Conservation (phyloP, 148 eudicot genomes). For the Chenopodium quinoa region DNA sequence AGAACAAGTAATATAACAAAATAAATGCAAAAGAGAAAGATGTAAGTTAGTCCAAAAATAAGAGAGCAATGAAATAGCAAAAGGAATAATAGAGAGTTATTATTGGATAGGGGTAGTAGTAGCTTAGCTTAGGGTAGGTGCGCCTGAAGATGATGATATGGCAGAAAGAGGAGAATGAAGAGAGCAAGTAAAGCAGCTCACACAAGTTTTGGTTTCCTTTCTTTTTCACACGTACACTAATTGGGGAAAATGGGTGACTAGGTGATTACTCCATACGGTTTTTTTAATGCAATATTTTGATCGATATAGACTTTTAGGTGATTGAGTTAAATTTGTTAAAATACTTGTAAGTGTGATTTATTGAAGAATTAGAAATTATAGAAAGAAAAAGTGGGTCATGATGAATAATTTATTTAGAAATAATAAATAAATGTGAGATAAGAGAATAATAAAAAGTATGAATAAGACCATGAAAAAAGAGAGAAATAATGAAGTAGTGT, state of each 20-base stretch:
- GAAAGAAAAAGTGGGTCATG: too few relatives aligned
- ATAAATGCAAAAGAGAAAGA: constrained; percentile 26
- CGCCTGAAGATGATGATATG: neutral
- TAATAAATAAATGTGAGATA: too few relatives aligned
- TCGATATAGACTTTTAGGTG: neutral
- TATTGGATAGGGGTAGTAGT: neutral
- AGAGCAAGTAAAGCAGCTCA: constrained; percentile 36
- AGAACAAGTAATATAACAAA: neutral
- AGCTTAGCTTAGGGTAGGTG: neutral
- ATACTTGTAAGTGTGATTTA: too few relatives aligned
- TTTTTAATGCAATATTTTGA: too few relatives aligned
- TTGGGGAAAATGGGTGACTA: neutral
- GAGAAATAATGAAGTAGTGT: too few relatives aligned
- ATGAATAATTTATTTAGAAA: too few relatives aligned
- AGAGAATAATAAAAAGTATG: too few relatives aligned
- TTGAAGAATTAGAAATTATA: too few relatives aligned
- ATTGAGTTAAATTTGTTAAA: neutral
- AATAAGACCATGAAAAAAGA: too few relatives aligned
- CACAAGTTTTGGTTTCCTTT: constrained; percentile 34
- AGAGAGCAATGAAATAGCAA: constrained; percentile 26
- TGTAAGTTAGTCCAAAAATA: constrained; percentile 17
- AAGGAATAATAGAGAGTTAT: constrained; percentile 31
- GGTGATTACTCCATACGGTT: too few relatives aligned
- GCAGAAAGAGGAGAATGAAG: constrained; percentile 18
- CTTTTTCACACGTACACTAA: constrained; percentile 1